Base-by-base conservation (phyloP, 1,284 basidiomycete species). In the Cryptococcus sp. region DNA sequence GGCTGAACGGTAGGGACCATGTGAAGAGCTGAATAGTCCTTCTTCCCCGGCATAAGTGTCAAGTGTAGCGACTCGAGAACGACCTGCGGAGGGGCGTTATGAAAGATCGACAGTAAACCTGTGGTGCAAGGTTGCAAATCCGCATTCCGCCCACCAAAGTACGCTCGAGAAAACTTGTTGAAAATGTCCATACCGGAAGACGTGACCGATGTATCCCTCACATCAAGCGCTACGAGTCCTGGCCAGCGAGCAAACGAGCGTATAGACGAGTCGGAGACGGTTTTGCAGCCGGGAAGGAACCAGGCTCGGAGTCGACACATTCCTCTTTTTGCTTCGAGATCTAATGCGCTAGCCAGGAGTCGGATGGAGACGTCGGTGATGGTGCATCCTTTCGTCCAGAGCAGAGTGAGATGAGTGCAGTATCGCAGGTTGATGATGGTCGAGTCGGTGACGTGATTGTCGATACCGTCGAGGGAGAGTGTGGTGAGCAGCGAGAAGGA, bases 131-230 rank as follows among this genome's bases (percentile, higher is more conserved):
- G 45, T 51, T 68, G 63, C 36, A 69, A 57, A 18, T 59, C 52
- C 2, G 66, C 53, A 38, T 63, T 58, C 9, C 46, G 33, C 3
- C 49, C 50, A 10, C 47, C 43, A 42, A 66, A 69, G 22, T 60
- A 41, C 0, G 48, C 21, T 14, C 43, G 47, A 11, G 35, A 54
- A 10, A 50, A 38, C 12, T 60, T 58, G 48, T 69, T 69, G 50
- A 65, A 59, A 5, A 66, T 56, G 11, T 49, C 48, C 5, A 61
- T 47, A 2, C 54, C 59, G 0, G 48, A 50, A 4, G 50, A 35
- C 0, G 67, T 69, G 34, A 62, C 65, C 2, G 63, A 65, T 9
- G 69, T 69, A 23, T 63, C 58, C 6, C 69, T 62, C 0, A 67
- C 36, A 32, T 71, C 67, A 65, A 48, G 14, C 39, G n/a, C 21